A percentile compares a stretch with the other conserved stretches of the same genome.
phyloP scores from a whole-genome alignment of 805 yeast species.

The Osmozyma mogii region DNA sequence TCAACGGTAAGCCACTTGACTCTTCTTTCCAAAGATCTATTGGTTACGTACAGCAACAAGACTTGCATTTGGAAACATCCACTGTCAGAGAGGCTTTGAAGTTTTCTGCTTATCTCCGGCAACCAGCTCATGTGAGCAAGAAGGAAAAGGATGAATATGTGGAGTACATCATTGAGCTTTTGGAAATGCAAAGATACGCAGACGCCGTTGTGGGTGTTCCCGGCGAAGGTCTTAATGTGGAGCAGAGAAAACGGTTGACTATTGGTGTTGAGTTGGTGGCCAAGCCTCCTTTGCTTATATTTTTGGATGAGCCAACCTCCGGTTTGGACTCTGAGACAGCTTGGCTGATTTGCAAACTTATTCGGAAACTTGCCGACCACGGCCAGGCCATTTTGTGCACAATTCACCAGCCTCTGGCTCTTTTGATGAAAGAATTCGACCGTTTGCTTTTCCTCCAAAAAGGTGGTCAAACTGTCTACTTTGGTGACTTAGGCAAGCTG shows the following conservation, averaged over 20 bases:
- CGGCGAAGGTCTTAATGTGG: conserved; percentile 44
- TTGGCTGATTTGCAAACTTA: conserved; percentile 33
- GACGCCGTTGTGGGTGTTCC: conserved; percentile 52
- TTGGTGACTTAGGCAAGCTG: conserved; percentile 63
- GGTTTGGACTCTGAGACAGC: conserved; percentile 39
- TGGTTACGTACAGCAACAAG: conserved; percentile 29
- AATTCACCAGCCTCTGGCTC: conserved; percentile 82
- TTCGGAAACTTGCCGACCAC: conserved; percentile 33
- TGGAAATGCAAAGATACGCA: conserved; percentile 20
- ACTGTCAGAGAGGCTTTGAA: conserved; percentile 24
- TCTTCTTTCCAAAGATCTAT: conserved; percentile 24
- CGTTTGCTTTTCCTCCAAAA: conserved; percentile 59
- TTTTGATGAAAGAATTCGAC: conserved; percentile 70
- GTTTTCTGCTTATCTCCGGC: conserved; percentile 21
- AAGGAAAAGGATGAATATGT: conserved; percentile 19
- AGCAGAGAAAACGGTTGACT: conserved; percentile 20
- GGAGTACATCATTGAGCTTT: conserved; percentile 18
- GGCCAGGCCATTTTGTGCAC: conserved; percentile 44
- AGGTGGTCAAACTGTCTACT: conserved; percentile 71
- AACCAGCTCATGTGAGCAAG: conserved; percentile 14
- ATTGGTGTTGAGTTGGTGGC: conserved; percentile 37
- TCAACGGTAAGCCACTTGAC: conserved; percentile 18
- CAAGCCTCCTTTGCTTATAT: conserved; percentile 29
- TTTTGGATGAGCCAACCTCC: conserved; percentile 38
- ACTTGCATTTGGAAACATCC: conserved; percentile 24